Conservation (phyloP, 305 asterid genomes). For the Plantago lanceolata region DNA sequence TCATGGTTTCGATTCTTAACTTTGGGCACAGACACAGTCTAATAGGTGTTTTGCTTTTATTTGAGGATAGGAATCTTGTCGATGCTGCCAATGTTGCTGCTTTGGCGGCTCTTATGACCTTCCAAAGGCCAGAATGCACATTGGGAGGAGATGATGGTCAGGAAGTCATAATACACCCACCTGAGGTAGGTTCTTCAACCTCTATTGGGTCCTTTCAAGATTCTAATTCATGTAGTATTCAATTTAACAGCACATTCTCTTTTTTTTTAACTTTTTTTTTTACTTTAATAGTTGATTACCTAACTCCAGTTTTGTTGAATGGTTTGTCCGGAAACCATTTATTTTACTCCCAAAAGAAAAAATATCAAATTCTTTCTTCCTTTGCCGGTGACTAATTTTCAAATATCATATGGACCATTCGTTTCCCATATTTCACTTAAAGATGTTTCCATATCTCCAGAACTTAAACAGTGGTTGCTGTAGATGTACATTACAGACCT, state of each 20-base stretch:
- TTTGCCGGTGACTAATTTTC: too few species aligned
- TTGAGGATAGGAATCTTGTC: conserved; percentile 65
- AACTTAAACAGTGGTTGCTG: too few species aligned
- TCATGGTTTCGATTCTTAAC: conserved; percentile 2
- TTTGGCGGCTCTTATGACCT: conserved; percentile 81
- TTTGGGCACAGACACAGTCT: not conserved
- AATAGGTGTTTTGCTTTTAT: not conserved
- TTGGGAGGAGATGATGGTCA: conserved; percentile 82
- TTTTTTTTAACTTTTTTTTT: too few species aligned
- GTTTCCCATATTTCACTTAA: too few species aligned
- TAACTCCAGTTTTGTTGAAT: not conserved
- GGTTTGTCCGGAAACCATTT: not conserved
- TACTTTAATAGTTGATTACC: too few species aligned
- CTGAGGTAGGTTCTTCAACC: conserved; percentile 50
- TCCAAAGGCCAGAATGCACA: conserved; percentile 85
- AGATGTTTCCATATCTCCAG: not conserved
- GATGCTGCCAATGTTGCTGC: conserved; percentile 97
- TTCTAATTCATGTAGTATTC: conserved; percentile 6
- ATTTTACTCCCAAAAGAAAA: too few species aligned
- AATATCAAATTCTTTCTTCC: too few species aligned
- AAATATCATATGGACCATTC: not conserved
- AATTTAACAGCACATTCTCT: conserved; percentile 4
- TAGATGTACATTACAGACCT: not conserved
- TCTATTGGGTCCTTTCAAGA: conserved; percentile 4
- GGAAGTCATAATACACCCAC: conserved; percentile 72